Percentiles rank a stretch among this genome's conserved stretches.
Evolutionary conservation across 352 stramenopile genomes (phyloP).

Genomic region (Phytophthora macrochlamydospora): DNA sequence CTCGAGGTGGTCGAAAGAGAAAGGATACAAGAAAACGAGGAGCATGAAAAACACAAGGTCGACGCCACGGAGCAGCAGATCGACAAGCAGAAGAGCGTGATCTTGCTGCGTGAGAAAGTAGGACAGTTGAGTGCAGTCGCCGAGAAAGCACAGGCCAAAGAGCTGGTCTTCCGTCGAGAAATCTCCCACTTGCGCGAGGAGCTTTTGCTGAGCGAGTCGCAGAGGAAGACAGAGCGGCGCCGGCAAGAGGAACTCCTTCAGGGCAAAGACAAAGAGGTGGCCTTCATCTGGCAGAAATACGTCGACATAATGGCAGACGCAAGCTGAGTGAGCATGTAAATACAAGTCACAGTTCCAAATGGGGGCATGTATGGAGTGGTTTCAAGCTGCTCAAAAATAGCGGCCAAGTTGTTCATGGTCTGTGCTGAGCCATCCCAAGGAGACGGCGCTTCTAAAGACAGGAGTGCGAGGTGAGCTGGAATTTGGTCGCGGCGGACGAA

Average conservation of each 20-base stretch:
- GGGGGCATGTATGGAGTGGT: neutral
- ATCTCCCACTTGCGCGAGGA: conserved; percentile 62
- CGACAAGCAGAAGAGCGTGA: conserved; percentile 38
- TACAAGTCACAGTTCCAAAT: neutral
- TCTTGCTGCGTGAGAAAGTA: conserved; percentile 35
- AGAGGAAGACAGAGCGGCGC: conserved; percentile 54
- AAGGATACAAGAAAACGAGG: conserved; percentile 23
- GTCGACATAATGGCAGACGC: conserved; percentile 40
- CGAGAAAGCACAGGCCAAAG: conserved; percentile 52
- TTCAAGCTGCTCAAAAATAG: conserved; percentile 35
- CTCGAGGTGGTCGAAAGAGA: conserved; percentile 20
- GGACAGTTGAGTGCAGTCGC: conserved; percentile 16
- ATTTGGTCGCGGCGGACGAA: conserved; percentile 21
- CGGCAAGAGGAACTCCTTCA: conserved; percentile 54
- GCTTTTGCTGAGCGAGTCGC: conserved; percentile 62
- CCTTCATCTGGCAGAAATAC: conserved; percentile 80
- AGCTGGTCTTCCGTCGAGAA: conserved; percentile 53
- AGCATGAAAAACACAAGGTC: conserved; percentile 23
- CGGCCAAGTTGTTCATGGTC: conserved; percentile 10
- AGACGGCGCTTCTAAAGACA: conserved; percentile 25
- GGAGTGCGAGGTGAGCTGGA: conserved; percentile 13
- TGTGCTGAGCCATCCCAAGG: conserved; percentile 26
- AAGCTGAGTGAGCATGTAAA: conserved; percentile 4
- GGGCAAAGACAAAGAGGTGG: conserved; percentile 67
- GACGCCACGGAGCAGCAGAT: conserved; percentile 33